Evolutionary conservation across 768 basidiomycete genomes (phyloP), one percentile per base, ranked within the genome.

Genomic region (Termitomyces sp.): DNA sequence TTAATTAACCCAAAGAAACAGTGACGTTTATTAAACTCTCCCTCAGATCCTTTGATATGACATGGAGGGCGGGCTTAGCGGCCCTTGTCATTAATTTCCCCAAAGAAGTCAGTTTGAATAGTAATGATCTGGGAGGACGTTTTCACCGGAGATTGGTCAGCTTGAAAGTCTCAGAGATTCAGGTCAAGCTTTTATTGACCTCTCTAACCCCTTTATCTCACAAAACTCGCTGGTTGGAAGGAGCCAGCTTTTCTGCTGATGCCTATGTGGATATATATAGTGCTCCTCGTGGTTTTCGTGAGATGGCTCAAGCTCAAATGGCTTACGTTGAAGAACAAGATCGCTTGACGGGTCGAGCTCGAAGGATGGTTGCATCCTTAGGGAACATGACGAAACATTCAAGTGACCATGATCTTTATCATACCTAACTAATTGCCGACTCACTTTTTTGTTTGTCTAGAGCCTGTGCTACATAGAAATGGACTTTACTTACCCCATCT

Each of bases 21-120:
- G 94, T 93, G 34, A 97, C 94, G 0, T 92, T 96, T 63, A 68
- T 93, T 62, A 93, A 89, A 57, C 64, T 95, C 21, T 70, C 77
- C 0, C 32, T 92, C 30, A 76, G 73, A 41, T 64, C 74, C 2
- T 48, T 88, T 21, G 81, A 90, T 51, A 60, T 79, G 7, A 79
- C 80, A 3, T 83, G 87, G 74, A 71, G 72, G 55, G 77, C 78
- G 7, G 78, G 74, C 3, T 67, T 70, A 30, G 77, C 82, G 21
- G 84, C 84, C 0, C 32, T 87, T 11, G 73, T 84, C 24, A 49
- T 89, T 15, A 65, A 73, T 1, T 58, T 91, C 0, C 78, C 85
- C 0, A 58, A 69, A 7, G 93, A 93, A 3, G 55, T 94, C 28
- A 72, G 71, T 28, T 60, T 91, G 17, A 83, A 90, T 54, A 82